Percentiles rank a stretch among this genome's conserved stretches.
These are phyloP conservation scores for Lolium rigidum DNA, from an alignment of 176 grass and related monocot genomes.

Conservation along the genomic window DNA sequence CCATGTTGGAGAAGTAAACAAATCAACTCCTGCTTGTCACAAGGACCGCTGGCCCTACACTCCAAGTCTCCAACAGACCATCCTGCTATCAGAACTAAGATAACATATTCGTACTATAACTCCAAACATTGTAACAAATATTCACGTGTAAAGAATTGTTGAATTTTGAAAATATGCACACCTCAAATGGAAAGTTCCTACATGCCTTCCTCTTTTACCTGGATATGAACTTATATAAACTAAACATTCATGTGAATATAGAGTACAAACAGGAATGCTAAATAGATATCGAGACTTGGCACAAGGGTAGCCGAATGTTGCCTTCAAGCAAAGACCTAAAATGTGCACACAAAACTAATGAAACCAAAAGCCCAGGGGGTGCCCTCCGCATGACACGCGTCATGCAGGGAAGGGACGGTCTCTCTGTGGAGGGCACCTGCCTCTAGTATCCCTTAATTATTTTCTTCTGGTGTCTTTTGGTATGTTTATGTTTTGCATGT, in stretches of 20 bases:
- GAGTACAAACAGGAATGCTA: neutral
- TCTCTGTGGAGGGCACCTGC: neutral
- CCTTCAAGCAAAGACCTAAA: constrained; percentile 10
- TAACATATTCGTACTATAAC: neutral
- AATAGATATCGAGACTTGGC: neutral
- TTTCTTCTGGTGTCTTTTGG: neutral
- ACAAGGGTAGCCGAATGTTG: neutral
- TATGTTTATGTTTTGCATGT: neutral
- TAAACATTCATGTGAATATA: neutral
- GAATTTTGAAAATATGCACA: neutral
- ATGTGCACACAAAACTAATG: neutral
- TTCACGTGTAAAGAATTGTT: neutral
- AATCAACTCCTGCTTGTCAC: neutral
- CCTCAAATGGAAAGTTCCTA: neutral
- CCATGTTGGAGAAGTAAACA: neutral
- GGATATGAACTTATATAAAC: neutral
- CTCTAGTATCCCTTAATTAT: constrained; percentile 8
- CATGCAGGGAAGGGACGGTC: neutral
- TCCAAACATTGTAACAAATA: neutral
- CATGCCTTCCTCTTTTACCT: neutral
- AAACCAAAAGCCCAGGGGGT: neutral
- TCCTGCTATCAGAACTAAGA: constrained; percentile 11
- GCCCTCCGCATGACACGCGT: neutral
- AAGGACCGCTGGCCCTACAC: neutral
- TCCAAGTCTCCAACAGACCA: neutral